Evolutionary conservation across 768 basidiomycete species (phyloP), one percentile per base, ranked within the genome.

Genomic region (Hygrophoropsis aurantiaca): DNA sequence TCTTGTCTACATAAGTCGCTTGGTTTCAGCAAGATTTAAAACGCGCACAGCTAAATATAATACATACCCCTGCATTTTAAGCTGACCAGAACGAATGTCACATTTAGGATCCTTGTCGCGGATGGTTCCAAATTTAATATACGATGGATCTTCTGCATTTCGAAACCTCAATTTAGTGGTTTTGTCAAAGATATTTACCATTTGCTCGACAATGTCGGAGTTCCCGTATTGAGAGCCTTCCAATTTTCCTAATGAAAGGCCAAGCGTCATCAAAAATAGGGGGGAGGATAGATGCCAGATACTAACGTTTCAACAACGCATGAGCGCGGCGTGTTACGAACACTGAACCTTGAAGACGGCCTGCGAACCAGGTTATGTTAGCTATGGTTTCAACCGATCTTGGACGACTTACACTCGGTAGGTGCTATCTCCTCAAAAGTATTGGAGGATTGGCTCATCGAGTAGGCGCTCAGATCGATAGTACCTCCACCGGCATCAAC

Each of bases 401-500:
- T 3, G 21, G 40, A 4, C 11, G n/a, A 47, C 66, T 50, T 46
- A 70, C 70, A 69, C 40, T 66, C 66, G 33, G 64, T 58, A 30
- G 64, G 60, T 11, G 61, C 59, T 37, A 74, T 59, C 50, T 74
- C 71, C 33, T 77, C 59, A 16, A 75, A 68, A 15, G 57, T 57
- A 54, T 70, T 41, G 46, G 71, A 68, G 11, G 73, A 71, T 37
- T 66, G 54, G 19, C 58, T 68, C 63, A 74, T 69, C 20, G 55
- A 65, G 64, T 61, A 73, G 44, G 66, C 72, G 52, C 76, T 78
- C 32, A 74, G 27, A 42, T 73, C 74, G 4, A 72, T 59, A 5
- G 70, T 74, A 3, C 70, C 68, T 18, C 76, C 75, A 9, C 80
- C 80, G 7, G 76, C 77, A 54, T 82, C 80, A 8, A 80, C 70